Base-by-base conservation (phyloP, 108 stramenopile species). In the Cyclotella distinguenda region DNA sequence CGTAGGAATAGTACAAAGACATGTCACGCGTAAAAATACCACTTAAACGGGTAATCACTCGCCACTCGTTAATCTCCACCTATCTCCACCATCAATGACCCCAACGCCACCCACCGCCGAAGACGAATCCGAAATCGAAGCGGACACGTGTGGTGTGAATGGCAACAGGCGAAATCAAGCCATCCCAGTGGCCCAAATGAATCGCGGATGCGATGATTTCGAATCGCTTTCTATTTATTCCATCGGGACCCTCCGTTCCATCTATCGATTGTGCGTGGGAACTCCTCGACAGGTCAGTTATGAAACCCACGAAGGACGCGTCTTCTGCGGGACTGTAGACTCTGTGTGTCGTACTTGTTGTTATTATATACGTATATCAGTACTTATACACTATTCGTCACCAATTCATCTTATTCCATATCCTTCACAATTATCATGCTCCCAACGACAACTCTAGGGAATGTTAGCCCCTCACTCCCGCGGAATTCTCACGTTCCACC, bases 241-340 rank as follows among this genome's bases (percentile, higher is more conserved):
- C 3, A 86, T 95, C 43, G 94, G 91, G 28, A 72, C 67, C 7
- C 65, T 95, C 39, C 76, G 59, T 6, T 87, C 86, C 32, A 80
- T 93, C 31, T 95, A 93, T 35, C 77, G 88, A 43, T 70, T 93
- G 3, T 89, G 94, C 58, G 91, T 95, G 6, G 94, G 94, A 7
- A 95, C 94, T n/a, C 94, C 94, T 52, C 79, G 94, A 8, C 94
- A 95, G 58, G 58, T 59, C 12, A 43, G 58, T 59, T 56, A 3
- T 27, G n/a, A n/a, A n/a, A n/a, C n/a, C n/a, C n/a, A n/a, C n/a
- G n/a, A n/a, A n/a, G n/a, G n/a, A n/a, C 12, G 8, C 10, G 8
- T 38, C 12, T 8, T 38, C 12, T 38, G 8, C 38, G 8, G 38
- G 10, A 38, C 38, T 38, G 38, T 12, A 10, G 38, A 10, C 10